Evolutionary conservation across 805 yeast genomes (phyloP).

Genomic region (Teunomyces stri): DNA sequence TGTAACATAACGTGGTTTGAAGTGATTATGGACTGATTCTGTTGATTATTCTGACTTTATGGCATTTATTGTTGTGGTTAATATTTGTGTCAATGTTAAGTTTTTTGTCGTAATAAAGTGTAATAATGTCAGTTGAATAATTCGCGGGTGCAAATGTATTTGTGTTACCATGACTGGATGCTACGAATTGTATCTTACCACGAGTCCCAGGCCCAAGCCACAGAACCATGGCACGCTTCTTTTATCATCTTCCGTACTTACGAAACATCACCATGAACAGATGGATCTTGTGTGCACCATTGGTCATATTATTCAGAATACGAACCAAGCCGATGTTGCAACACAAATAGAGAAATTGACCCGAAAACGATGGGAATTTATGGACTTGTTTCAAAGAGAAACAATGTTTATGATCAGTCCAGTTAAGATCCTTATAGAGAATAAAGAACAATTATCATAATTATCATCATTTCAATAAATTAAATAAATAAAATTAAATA

Average conservation of each 20-base stretch:
- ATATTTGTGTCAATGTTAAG: no score
- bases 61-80: no score
- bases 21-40: no score
- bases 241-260: neutral
- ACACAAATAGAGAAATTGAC: neutral
- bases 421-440: no score
- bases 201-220: neutral
- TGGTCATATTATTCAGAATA: neutral
- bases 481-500: no score
- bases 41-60: no score
- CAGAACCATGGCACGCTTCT: neutral
- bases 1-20: no score
- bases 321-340: neutral
- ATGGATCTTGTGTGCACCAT: neutral
- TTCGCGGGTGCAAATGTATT: neutral
- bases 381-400: neutral
- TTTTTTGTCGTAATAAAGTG: no score
- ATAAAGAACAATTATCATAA: no score
- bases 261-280: neutral
- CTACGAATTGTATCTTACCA: neutral
- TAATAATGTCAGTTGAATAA: no score
- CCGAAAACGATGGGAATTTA: neutral
- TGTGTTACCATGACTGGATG: neutral
- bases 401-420: neutral
- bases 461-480: no score